Evolutionary conservation across 371 early-diverging fungal genomes (phyloP).

Genomic region (Phascolomyces articulosus): DNA sequence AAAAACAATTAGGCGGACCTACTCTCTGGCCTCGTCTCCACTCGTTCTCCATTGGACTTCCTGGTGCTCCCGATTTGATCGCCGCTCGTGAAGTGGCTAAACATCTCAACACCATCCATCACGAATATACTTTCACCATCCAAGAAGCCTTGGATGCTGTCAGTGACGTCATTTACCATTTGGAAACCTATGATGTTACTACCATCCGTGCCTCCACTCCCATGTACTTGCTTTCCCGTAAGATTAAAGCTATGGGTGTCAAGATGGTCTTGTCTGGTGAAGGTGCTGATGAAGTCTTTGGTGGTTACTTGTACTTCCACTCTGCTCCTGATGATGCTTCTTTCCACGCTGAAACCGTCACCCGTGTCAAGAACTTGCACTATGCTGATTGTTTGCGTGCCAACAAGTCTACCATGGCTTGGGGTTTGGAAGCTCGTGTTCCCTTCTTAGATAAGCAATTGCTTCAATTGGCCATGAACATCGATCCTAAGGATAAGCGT

Average conservation of each 20-base stretch:
- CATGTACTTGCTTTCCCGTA: constrained; percentile 94
- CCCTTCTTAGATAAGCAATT: constrained; percentile 94
- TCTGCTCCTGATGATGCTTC: constrained; percentile 78
- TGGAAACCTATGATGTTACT: constrained; percentile 98
- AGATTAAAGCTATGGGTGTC: constrained; percentile 96
- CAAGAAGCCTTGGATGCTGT: constrained; percentile 96
- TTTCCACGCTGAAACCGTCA: constrained; percentile 88
- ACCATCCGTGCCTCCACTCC: constrained; percentile 97
- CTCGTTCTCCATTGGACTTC: constrained; percentile 95
- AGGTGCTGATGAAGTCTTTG: constrained; percentile 96
- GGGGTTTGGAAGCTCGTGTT: constrained; percentile 98
- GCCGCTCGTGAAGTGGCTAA: constrained; percentile 91
- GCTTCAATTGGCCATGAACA: constrained; percentile 86
- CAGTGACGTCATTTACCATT: constrained; percentile 91
- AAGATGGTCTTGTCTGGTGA: constrained; percentile 98
- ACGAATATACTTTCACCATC: constrained; percentile 92
- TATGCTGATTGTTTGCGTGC: constrained; percentile 95
- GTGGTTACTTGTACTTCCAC: constrained; percentile 97
- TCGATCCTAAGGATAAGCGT: constrained; percentile 82
- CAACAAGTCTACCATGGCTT: constrained; percentile 98
- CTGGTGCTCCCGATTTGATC: constrained; percentile 89
- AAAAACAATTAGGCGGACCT: constrained; percentile 41
- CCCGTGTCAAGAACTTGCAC: constrained; percentile 92
- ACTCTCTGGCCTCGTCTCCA: constrained; percentile 84
- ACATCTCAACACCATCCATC: constrained; percentile 87